Evolutionary conservation across 2,329 filamentous ascomycete genomes (phyloP).

Genomic region (Knoxdaviesia proteae): DNA sequence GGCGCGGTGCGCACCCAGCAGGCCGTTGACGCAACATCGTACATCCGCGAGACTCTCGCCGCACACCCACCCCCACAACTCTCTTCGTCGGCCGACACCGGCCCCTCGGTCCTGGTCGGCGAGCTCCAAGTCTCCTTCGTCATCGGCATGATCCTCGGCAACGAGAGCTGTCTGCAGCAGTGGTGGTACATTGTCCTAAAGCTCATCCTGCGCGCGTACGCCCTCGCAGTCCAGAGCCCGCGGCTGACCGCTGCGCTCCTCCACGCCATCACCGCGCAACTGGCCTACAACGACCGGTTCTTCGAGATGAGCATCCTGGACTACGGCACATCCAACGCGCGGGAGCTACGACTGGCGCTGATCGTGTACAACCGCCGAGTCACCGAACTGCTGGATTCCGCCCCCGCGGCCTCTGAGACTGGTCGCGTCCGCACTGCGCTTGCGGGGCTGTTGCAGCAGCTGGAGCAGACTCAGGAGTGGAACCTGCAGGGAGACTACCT

Average conservation of each 20-base stretch:
- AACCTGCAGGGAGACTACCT: conserved; percentile 30
- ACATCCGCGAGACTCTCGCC: conserved; percentile 14
- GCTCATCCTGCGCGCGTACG: conserved; percentile 28
- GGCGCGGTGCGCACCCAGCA: conserved; percentile 20
- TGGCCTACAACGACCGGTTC: conserved; percentile 28
- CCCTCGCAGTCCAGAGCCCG: conserved; percentile 21
- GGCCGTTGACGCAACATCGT: conserved; percentile 25
- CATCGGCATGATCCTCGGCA: conserved; percentile 34
- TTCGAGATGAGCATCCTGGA: conserved; percentile 24
- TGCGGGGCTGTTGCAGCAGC: conserved; percentile 21
- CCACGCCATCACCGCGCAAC: conserved; percentile 29
- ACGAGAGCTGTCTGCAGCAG: conserved; percentile 37
- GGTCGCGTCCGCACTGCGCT: conserved; percentile 26
- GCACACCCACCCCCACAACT: not conserved
- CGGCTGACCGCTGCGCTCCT: conserved; percentile 24
- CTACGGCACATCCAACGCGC: conserved; percentile 11
- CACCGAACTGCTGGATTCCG: conserved; percentile 20
- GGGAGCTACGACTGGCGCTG: conserved; percentile 23
- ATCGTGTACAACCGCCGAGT: conserved; percentile 33
- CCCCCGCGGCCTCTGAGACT: conserved; percentile 18
- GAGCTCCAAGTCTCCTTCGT: conserved; percentile 41
- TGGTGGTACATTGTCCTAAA: conserved; percentile 36
- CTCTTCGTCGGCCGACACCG: conserved; percentile 14
- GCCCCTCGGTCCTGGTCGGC: conserved; percentile 20
- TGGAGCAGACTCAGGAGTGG: conserved; percentile 29